These are phyloP conservation scores for Cyberlindnera meyerae DNA, from an alignment of 805 yeast species.

Conservation along the genomic window DNA sequence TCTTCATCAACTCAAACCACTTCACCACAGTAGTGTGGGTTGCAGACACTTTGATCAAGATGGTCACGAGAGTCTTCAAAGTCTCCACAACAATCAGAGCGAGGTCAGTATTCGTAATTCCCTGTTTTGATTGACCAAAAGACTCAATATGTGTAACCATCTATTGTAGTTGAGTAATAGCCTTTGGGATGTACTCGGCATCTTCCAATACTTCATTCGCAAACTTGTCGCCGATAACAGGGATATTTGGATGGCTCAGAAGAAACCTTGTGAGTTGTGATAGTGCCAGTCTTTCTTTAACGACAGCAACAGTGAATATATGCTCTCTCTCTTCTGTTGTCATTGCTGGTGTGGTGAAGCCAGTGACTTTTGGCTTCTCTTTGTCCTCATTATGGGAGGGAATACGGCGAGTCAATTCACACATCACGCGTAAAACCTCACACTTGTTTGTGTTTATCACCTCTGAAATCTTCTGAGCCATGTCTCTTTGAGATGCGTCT, in stretches of 20 bases:
- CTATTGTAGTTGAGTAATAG: constrained; percentile 15
- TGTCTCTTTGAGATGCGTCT: constrained; percentile 30
- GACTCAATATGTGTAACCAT: not conserved
- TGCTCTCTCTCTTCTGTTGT: constrained; percentile 8
- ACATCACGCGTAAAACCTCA: constrained; percentile 47
- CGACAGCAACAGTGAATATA: constrained; percentile 32
- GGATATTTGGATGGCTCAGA: constrained; percentile 22
- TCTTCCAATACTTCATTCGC: constrained; percentile 19
- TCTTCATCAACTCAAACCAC: constrained; percentile 55
- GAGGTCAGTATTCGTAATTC: constrained; percentile 27
- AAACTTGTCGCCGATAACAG: constrained; percentile 22
- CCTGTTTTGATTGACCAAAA: constrained; percentile 11
- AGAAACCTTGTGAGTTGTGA: constrained; percentile 36
- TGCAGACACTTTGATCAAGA: constrained; percentile 35
- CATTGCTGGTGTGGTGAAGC: constrained; percentile 3
- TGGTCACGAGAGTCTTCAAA: constrained; percentile 35
- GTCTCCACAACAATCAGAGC: constrained; percentile 31
- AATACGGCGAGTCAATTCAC: constrained; percentile 37
- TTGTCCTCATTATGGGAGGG: constrained; percentile 17
- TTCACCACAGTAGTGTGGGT: constrained; percentile 31
- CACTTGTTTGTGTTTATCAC: constrained; percentile 34
- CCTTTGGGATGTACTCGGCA: constrained; percentile 22
- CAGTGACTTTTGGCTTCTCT: constrained; percentile 10
- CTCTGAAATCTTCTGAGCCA: constrained; percentile 37
- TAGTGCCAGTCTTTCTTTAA: constrained; percentile 48